A percentile compares a stretch with the other conserved stretches of the same genome.
These are phyloP conservation scores for Creolimax fragrantissima DNA, from an alignment of 78 protist genomes.

Conservation along the genomic window DNA sequence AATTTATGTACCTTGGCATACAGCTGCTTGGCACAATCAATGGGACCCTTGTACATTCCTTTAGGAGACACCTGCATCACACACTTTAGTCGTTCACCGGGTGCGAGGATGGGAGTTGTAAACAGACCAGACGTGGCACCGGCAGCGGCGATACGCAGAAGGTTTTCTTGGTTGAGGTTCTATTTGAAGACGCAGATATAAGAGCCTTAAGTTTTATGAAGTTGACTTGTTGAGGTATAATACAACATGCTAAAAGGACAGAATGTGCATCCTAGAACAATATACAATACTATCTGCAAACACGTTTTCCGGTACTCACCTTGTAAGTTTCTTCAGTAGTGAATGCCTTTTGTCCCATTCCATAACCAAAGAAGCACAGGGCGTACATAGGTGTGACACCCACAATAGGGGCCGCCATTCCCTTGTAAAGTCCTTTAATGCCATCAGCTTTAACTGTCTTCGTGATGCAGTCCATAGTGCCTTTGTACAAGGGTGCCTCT, in stretches of 20 bases:
- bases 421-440: conserved; percentile 49
- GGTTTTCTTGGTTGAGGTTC: neutral
- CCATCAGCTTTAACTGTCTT: conserved; percentile 37
- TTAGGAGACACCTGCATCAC: conserved; percentile 33
- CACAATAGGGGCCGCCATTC: conserved; percentile 53
- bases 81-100: conserved; percentile 62
- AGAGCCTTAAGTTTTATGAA: neutral
- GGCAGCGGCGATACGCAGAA: conserved; percentile 30
- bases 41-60: conserved; percentile 35
- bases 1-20: conserved; percentile 10
- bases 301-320: neutral
- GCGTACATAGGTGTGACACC: conserved; percentile 68
- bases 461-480: conserved; percentile 37
- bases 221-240: too few relatives aligned
- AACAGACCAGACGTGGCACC: conserved; percentile 52
- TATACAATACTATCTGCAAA: neutral
- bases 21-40: conserved; percentile 27
- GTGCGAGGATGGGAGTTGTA: conserved; percentile 49
- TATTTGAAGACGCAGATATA: neutral
- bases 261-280: too few relatives aligned
- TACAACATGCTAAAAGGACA: too few relatives aligned
- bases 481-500: neutral
- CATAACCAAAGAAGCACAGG: conserved; percentile 47
- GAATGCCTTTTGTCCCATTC: conserved; percentile 24
- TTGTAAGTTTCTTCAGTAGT: conserved; percentile 33